Base-by-base conservation (phyloP, 257 asterid genomes). In the Solanum chmielewskii region DNA sequence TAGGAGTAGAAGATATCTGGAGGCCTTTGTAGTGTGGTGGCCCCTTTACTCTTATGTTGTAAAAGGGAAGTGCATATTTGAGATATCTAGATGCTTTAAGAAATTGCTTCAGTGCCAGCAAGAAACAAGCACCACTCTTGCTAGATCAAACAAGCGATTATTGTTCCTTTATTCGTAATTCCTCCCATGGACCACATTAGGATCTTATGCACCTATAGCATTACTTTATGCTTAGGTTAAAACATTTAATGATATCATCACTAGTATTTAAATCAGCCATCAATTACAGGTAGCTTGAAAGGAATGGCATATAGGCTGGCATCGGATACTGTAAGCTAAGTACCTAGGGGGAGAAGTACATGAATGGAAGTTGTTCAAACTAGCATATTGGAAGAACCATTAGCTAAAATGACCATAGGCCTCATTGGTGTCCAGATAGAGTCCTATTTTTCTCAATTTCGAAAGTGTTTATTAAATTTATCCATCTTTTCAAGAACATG, bases 341-440 rank as follows among this genome's bases (percentile, higher is more conserved):
- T 1, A 75, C 9, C 73, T 74, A 84, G 29, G 75, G 39, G 75
- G 39, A 52, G 76, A 78, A 68, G 18, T 49, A 42, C 21, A 78
- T 12, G 42, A 27, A 66, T 7, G 39, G 39, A 76, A 73, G 86
- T 64, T 76, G 70, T 66, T 77, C 62, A 77, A 77, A 78, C 42
- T 66, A 68, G 87, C 75, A 69, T 87, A 70, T 41, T 87, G 62
- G 18, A 78, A 66, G 77, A 85, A 66, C 87, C 42, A 89, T 68
- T 15, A 39, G 81, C 81, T 66, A 56, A 77, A 84, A 84, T 78
- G 23, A 84, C 59, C 86, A 33, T 84, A 64, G 41, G 68, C 37
- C 41, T 3, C 3, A 25, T 25, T 5, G 2, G 0, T 45, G 41
- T 78, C 23, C 64, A 78, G 84, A 15, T 45, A 13, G 60, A 7